These are phyloP conservation scores for Tetrapisispora nanseiensis DNA, from an alignment of 805 yeast genomes.

Conservation along the genomic window DNA sequence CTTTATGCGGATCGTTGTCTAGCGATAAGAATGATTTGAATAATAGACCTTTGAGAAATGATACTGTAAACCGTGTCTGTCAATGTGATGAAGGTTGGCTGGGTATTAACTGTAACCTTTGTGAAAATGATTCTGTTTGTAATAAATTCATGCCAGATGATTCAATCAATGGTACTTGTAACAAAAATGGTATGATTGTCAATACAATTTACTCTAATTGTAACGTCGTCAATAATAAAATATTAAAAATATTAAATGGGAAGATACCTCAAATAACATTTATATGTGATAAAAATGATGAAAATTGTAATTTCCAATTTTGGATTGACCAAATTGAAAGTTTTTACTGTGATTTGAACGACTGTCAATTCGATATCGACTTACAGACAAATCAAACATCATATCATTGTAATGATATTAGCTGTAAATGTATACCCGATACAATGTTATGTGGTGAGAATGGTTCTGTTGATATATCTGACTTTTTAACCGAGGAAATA, in stretches of 20 bases:
- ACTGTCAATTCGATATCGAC: constrained; percentile 65
- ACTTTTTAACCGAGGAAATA: constrained; percentile 81
- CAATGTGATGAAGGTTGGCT: constrained; percentile 80
- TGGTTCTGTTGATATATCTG: constrained; percentile 91
- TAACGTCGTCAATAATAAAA: constrained; percentile 84
- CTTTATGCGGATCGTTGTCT: constrained; percentile 73
- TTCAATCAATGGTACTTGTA: constrained; percentile 79
- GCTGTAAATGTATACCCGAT: constrained; percentile 88
- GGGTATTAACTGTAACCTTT: constrained; percentile 89
- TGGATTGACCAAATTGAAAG: constrained; percentile 91
- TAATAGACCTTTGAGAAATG: constrained; percentile 52
- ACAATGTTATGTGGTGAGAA: constrained; percentile 88
- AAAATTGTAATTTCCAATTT: constrained; percentile 78
- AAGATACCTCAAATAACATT: constrained; percentile 86
- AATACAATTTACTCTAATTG: constrained; percentile 82
- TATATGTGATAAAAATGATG: constrained; percentile 62
- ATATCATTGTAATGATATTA: constrained; percentile 65
- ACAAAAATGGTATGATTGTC: constrained; percentile 73
- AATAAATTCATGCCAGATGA: constrained; percentile 76
- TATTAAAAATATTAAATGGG: constrained; percentile 69
- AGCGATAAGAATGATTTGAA: constrained; percentile 22
- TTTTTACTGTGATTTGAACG: constrained; percentile 73
- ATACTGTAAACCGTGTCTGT: constrained; percentile 39
- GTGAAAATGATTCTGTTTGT: constrained; percentile 65
- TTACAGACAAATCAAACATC: constrained; percentile 54